A percentile compares a stretch with the other conserved stretches of the same genome.
These are phyloP conservation scores for Exidia glandulosa DNA, from an alignment of 768 basidiomycete species.

Conservation along the genomic window DNA sequence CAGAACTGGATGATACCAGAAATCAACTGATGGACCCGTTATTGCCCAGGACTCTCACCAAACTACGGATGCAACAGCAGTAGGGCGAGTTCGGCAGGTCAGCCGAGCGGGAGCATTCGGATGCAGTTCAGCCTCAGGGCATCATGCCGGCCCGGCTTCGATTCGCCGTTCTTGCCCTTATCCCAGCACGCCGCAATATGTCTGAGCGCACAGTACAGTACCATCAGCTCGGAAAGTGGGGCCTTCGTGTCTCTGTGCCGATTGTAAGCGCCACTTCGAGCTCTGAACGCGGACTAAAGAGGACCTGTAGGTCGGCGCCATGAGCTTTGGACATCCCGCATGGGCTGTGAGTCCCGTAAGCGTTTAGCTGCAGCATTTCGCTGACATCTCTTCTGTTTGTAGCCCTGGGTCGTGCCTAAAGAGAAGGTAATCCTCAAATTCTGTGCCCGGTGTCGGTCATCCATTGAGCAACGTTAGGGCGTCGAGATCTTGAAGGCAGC, in stretches of 20 bases:
- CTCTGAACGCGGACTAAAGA: constrained; percentile 24
- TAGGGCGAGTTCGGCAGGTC: too few species aligned
- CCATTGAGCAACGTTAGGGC: background rate
- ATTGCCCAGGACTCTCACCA: too few species aligned
- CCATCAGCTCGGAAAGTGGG: constrained; percentile 20
- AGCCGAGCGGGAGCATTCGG: too few species aligned
- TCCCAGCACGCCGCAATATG: too few species aligned
- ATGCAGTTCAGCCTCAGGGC: too few species aligned
- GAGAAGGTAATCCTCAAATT: constrained; percentile 5
- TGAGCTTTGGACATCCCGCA: constrained; percentile 15
- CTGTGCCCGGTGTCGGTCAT: too few species aligned
- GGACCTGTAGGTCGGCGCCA: constrained; percentile 18
- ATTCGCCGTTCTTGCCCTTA: too few species aligned
- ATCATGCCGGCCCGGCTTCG: too few species aligned
- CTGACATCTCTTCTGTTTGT: background rate
- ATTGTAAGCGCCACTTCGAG: constrained; percentile 12
- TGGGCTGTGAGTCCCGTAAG: constrained; percentile 13
- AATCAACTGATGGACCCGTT: too few species aligned
- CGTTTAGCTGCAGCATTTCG: background rate
- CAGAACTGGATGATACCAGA: too few species aligned
- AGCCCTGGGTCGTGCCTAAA: constrained; percentile 19
- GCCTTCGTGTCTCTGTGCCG: constrained; percentile 24
- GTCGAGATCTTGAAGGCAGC: constrained; percentile 17
- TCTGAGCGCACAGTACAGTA: constrained; percentile 13
- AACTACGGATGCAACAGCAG: too few species aligned